Evolutionary conservation across 257 asterid species (phyloP).

Genomic region (Solanum sitiens): DNA sequence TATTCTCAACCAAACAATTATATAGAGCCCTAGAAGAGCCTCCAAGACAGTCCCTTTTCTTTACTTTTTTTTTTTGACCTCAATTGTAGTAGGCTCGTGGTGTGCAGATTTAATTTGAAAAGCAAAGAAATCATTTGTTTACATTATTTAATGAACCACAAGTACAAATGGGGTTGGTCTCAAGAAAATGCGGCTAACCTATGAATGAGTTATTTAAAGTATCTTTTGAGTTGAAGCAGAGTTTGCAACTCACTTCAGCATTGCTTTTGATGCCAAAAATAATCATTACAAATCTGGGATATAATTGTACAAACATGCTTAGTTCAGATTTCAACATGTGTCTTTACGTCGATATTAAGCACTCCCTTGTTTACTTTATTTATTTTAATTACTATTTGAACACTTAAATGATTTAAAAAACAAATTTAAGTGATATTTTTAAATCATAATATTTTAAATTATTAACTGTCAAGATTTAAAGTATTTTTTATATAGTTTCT

Average conservation of each 20-base stretch:
- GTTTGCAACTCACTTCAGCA: neutral
- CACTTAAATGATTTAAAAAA: neutral
- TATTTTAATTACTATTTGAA: neutral
- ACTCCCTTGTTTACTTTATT: neutral
- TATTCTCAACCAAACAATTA: no score
- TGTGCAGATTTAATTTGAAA: neutral
- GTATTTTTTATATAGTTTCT: neutral
- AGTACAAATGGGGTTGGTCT: conserved; percentile 24
- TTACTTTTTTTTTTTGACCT: neutral
- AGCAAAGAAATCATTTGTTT: neutral
- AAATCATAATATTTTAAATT: neutral
- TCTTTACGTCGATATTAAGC: neutral
- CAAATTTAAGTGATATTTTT: neutral
- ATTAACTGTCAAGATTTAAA: neutral
- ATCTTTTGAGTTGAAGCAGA: neutral
- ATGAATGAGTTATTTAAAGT: neutral
- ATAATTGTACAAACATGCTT: neutral
- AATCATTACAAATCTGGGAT: neutral
- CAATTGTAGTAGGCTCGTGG: neutral
- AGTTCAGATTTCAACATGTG: neutral
- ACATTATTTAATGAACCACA: neutral
- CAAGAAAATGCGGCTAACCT: conserved; percentile 24
- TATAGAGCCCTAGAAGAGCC: neutral
- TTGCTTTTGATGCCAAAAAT: neutral
- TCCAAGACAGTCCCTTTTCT: neutral